Evolutionary conservation across 768 basidiomycete genomes (phyloP), one percentile per base, ranked within the genome.

Genomic region (Rhizopogon sp.): DNA sequence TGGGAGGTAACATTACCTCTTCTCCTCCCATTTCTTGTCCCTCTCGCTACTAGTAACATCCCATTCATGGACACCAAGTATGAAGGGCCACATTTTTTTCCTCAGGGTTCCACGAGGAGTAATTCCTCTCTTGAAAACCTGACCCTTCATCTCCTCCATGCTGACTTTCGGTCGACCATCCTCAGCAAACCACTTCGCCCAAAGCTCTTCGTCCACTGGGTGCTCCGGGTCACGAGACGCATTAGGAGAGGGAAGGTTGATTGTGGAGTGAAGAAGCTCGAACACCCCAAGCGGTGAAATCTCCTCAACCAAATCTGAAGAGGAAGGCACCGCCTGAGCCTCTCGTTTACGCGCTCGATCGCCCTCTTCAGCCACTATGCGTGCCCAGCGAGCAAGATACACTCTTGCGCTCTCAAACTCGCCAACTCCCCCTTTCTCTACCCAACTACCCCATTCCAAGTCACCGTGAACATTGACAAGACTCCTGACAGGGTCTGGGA

Each of bases 351-450:
- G 79, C 5, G 93, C 85, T 14, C 92, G 80, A 69, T 99, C 97
- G 16, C 97, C 97, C 67, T 98, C 97, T 70, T 99, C 97, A 2
- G 97, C 97, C 1, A 98, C 97, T 56, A 93, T 89, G 49, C 95
- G 79, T 3, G 97, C 97, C 97, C 97, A 99, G 33, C 92, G 79
- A 9, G 97, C 97, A 8, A 99, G 82, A 68, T 98, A 98, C 6
- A 98, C 91, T 5, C 95, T 79, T 0, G 97, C 97, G 56, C 90
- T 90, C 72, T 98, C 97, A 67, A 96, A 98, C 67, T 97, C 94
- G 6, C 93, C 93, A 2, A 97, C 90, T 0, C 93, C 90, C 35
- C 91, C 87, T 66, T 90, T 90, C 69, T 94, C 92, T 0, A 92
- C 90, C 91, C 91, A 93, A 60, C 90, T 90, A 4, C 90, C 86